Conservation (phyloP, 2,329 filamentous ascomycete species). For the Helotiales sp. region DNA sequence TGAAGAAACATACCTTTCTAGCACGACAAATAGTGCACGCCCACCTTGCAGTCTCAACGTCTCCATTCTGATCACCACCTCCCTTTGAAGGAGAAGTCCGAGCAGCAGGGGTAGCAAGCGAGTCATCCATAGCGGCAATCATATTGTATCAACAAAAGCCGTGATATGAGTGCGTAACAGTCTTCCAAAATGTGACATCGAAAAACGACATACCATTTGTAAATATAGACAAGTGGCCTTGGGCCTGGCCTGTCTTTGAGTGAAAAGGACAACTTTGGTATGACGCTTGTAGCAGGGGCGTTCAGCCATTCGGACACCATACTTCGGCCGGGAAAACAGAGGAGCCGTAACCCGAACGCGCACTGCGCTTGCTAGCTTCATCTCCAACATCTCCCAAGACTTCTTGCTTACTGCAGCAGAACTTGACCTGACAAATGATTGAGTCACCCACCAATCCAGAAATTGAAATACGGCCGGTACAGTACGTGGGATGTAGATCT, state of each 20-base stretch:
- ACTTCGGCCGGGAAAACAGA: neutral
- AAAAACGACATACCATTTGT: neutral
- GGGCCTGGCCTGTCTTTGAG: neutral
- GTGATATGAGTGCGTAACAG: neutral
- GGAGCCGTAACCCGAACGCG: neutral
- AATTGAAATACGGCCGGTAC: neutral
- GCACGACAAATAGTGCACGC: neutral
- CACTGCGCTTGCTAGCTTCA: neutral
- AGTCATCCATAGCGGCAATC: neutral
- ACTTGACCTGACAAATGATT: neutral
- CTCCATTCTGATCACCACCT: neutral
- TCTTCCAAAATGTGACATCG: neutral
- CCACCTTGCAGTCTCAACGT: neutral
- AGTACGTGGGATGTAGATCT: neutral
- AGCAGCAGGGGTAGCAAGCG: neutral
- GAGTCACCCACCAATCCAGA: neutral
- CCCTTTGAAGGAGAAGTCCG: neutral
- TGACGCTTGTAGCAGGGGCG: neutral
- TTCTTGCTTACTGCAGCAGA: neutral
- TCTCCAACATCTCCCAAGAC: neutral
- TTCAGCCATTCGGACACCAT: neutral
- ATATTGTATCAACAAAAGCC: neutral
- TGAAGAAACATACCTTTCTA: neutral
- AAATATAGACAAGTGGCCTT: neutral
- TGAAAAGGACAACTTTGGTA: neutral